A percentile compares a stretch with the other conserved stretches of the same genome.
These are phyloP conservation scores for Ascoidea asiatica DNA, from an alignment of 805 yeast species.

Conservation along the genomic window DNA sequence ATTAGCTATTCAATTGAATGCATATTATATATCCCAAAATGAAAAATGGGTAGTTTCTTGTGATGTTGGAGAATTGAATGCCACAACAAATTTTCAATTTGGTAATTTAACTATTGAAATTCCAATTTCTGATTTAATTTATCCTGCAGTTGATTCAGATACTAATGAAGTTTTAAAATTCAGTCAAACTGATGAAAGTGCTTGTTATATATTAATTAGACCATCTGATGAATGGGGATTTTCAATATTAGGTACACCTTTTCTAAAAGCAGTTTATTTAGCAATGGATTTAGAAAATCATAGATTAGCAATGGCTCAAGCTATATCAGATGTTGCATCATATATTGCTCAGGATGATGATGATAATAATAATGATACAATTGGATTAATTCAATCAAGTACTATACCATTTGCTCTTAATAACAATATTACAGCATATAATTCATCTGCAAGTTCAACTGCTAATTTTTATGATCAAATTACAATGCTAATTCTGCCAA, in stretches of 20 bases:
- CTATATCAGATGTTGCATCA: constrained; percentile 15
- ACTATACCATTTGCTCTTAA: not conserved
- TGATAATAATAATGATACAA: not conserved
- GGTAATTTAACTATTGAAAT: constrained; percentile 36
- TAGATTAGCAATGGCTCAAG: constrained; percentile 41
- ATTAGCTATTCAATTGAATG: constrained; percentile 58
- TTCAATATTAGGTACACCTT: constrained; percentile 44
- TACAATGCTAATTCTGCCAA: too few species aligned
- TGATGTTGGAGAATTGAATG: constrained; percentile 31
- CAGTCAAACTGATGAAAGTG: constrained; percentile 39
- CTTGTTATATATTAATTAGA: constrained; percentile 40
- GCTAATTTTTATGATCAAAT: not conserved
- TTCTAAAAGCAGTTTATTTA: constrained; percentile 36
- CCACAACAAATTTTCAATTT: constrained; percentile 37
- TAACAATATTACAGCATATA: not conserved
- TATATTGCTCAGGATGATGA: not conserved
- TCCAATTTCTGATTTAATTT: constrained; percentile 35
- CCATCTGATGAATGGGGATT: constrained; percentile 37
- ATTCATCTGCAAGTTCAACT: not conserved
- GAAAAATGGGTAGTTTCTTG: constrained; percentile 55
- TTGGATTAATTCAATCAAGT: not conserved
- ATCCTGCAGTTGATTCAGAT: constrained; percentile 19
- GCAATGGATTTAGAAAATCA: constrained; percentile 52
- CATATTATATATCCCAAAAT: constrained; percentile 35
- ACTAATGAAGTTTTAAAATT: constrained; percentile 22